Evolutionary conservation across 192 early-diverging fungal genomes (phyloP), one percentile per base, ranked within the genome.

Genomic region (Funneliformis mosseae): DNA sequence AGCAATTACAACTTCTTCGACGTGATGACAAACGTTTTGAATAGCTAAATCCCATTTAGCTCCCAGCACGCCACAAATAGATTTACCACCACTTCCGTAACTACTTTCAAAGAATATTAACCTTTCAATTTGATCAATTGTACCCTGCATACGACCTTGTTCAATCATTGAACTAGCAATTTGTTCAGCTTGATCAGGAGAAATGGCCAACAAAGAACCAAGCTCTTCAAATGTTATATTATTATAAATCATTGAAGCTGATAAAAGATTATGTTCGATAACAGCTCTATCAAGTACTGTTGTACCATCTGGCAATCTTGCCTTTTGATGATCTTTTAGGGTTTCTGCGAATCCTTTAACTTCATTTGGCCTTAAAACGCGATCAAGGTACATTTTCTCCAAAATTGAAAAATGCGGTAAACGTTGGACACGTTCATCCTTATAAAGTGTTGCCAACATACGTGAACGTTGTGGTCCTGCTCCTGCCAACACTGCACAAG

Each of bases 361-460:
- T 84, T 98, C 95, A 10, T 87, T 82, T 12, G 87, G 87, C 45
- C 91, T 89, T 69, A 97, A 90, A 14, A 97, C 91, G 5, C 96
- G 92, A 83, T 95, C 96, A 59, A 97, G 84, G 74, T 96, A 96
- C 93, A 98, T 98, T 86, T 97, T 98, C 81, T 97, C 95, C 61
- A 99, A 81, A n/a, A 99, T 91, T 18, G 90, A 83, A 66, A 91
- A 94, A 46, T 88, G 85, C 7, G 92, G 88, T 25, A 93, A 87
- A n/a, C 94, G 90, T 21, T 94, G 90, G 16, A 94, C 91, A 50
- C 96, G 91, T 70, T 98, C 95, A 83, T 98, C 96, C 80, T 95
- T 96, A 85, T 97, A 94, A 33, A 99, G 85, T 5, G 92, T 95
- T 0, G 97, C 93, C 64, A 99, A 86, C 82, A 93, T 89, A 16